Evolutionary conservation across 306 rosid species (phyloP).

Genomic region (Prosopis cineraria): DNA sequence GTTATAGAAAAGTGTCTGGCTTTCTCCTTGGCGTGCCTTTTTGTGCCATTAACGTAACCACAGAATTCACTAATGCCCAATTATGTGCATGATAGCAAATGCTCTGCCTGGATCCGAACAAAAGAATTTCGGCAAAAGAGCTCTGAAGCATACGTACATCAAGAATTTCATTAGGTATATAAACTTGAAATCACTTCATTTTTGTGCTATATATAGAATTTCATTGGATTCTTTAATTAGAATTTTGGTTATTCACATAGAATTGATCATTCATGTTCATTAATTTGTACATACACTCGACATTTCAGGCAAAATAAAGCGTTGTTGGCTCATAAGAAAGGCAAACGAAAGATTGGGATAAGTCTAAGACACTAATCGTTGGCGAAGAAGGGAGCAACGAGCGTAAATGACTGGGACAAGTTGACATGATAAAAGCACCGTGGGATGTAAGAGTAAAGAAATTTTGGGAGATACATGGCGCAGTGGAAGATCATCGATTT

Average conservation of each 20-base stretch:
- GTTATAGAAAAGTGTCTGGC: no score
- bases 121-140: constrained; percentile 31
- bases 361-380: not conserved
- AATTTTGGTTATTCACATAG: no score
- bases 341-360: no score
- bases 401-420: no score
- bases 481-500: not conserved
- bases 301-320: not conserved
- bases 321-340: no score
- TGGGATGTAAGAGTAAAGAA: no score
- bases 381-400: not conserved
- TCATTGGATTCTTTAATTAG: not conserved
- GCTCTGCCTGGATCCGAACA: constrained; percentile 29
- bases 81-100: constrained; percentile 25
- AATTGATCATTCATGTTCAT: not conserved
- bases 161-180: not conserved
- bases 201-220: not conserved
- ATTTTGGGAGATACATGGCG: no score
- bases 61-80: not conserved
- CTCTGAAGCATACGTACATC: constrained; percentile 34
- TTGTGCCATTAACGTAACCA: no score
- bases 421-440: no score
- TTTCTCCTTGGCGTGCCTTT: no score
- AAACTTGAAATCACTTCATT: not conserved
- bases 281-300: not conserved